These are phyloP conservation scores for Hanseniaspora valbyensis DNA, from an alignment of 805 yeast genomes.

Conservation along the genomic window DNA sequence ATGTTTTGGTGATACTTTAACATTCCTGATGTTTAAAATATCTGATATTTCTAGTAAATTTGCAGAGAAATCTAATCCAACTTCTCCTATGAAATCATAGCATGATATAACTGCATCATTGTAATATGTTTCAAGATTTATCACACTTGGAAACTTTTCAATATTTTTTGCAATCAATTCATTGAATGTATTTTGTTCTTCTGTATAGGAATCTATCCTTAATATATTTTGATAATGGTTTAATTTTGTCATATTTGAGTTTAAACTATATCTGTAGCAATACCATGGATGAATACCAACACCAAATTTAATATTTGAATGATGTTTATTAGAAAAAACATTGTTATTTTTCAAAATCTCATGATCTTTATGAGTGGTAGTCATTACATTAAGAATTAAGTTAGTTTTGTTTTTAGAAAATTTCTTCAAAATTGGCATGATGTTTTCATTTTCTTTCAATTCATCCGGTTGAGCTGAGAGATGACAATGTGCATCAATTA, in stretches of 20 bases:
- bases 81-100: slow-evolving; percentile 59
- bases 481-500: slow-evolving; percentile 35
- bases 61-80: slow-evolving; percentile 74
- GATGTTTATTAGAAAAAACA: slow-evolving; percentile 19
- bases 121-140: background rate
- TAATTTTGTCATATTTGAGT: slow-evolving; percentile 27
- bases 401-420: slow-evolving; percentile 3
- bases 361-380: slow-evolving; percentile 36
- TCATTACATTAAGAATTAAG: slow-evolving; percentile 33
- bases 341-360: slow-evolving; percentile 21
- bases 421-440: slow-evolving; percentile 5
- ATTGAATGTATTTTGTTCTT: slow-evolving; percentile 25
- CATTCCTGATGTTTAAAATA: slow-evolving; percentile 27
- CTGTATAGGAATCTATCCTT: slow-evolving; percentile 24
- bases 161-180: slow-evolving; percentile 18
- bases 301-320: slow-evolving; percentile 31
- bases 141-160: slow-evolving; percentile 7
- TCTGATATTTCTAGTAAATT: slow-evolving; percentile 30
- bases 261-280: slow-evolving; percentile 48
- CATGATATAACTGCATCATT: background rate
- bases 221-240: slow-evolving; percentile 51
- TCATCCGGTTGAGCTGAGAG: slow-evolving; percentile 23
- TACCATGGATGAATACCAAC: slow-evolving; percentile 93
- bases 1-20: slow-evolving; percentile 52
- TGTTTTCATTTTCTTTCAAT: slow-evolving; percentile 12